Base-by-base conservation (phyloP, 176 grass and related monocot genomes). In the Paspalum vaginatum region DNA sequence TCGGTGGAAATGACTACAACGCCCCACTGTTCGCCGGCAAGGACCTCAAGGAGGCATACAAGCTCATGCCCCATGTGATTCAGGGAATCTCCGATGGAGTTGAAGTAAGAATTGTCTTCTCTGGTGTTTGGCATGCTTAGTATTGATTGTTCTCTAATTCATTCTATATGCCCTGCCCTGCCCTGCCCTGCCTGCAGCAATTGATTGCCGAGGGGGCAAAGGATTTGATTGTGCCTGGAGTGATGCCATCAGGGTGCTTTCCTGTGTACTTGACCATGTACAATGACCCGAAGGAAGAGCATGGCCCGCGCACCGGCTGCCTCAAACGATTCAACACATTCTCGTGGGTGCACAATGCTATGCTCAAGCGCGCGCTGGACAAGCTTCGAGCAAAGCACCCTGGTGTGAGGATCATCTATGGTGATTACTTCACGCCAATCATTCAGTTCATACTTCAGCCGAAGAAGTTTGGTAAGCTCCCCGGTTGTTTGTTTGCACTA, bases 211-310 rank as follows among this genome's bases (percentile, higher is more conserved):
- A 91, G 61, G 96, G 96, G 42, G 96, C 96, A n/a, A 85, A 84
- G 78, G 87, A 99, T 68, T 79, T 99, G 80, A 87, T 99, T 44
- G 93, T 99, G 53, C 92, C 96, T 6, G 96, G 96, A 68, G 87
- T 93, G 71, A 89, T 93, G 55, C 96, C 96, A 0, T 80, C 84
- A 1, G 96, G 96, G 32, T 99, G 97, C 79, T 95, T 99, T 79
- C 88, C 97, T 2, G 78, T 91, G 68, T 89, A 93, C 71, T 38
- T 99, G 68, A 76, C 82, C 59, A 84, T 95, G 87, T 91, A 89
- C 51, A 25, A 45, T 78, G 81, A 81, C 15, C 81, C 77, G 16
- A 90, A 89, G 54, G 81, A 81, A 84, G 76, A 63, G 22, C 83
- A 93, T 17, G 86, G 88, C 37, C 26, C 72, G 0, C 79, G 80